Percentiles rank a stretch among this genome's conserved stretches.
Evolutionary conservation across 176 grass and related monocot genomes (phyloP).

Genomic region (Musa schizocarpa): DNA sequence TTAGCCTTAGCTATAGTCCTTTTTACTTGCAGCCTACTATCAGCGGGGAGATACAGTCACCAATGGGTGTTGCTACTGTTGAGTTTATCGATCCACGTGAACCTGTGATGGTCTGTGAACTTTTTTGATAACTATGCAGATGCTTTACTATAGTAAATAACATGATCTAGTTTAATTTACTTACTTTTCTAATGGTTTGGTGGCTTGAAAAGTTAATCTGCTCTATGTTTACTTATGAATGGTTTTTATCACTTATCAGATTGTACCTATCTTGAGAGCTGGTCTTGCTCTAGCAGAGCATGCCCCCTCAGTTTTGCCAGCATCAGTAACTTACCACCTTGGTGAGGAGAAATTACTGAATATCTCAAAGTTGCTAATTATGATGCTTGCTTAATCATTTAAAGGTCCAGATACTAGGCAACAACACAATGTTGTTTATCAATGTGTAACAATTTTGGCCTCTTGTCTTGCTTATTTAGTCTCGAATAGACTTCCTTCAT

Average conservation of each 20-base stretch:
- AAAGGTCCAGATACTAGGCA: neutral
- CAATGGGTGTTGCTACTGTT: constrained; percentile 68
- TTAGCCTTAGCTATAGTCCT: constrained; percentile 5
- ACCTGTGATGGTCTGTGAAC: constrained; percentile 58
- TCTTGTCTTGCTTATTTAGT: too few species aligned
- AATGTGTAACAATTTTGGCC: too few species aligned
- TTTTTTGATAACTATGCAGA: constrained; percentile 3
- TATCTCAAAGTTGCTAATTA: neutral
- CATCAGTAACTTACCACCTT: constrained; percentile 83
- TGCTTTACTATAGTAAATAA: neutral
- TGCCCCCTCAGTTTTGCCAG: constrained; percentile 66
- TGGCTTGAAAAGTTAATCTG: neutral
- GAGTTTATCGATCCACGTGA: constrained; percentile 98
- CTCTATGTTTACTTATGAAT: neutral
- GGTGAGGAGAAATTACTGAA: constrained; percentile 32
- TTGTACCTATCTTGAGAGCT: constrained; percentile 93
- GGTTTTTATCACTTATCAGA: constrained; percentile 31
- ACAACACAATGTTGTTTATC: too few species aligned
- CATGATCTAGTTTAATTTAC: neutral
- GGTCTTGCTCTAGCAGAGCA: constrained; percentile 86
- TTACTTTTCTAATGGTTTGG: neutral
- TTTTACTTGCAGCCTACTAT: constrained; percentile 79
- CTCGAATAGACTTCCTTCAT: neutral
- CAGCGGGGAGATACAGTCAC: constrained; percentile 74
- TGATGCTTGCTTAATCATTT: neutral